A percentile compares a stretch with the other conserved stretches of the same genome.
These are phyloP conservation scores for Colletotrichum cereale DNA, from an alignment of 2,329 filamentous ascomycete genomes.

Conservation along the genomic window DNA sequence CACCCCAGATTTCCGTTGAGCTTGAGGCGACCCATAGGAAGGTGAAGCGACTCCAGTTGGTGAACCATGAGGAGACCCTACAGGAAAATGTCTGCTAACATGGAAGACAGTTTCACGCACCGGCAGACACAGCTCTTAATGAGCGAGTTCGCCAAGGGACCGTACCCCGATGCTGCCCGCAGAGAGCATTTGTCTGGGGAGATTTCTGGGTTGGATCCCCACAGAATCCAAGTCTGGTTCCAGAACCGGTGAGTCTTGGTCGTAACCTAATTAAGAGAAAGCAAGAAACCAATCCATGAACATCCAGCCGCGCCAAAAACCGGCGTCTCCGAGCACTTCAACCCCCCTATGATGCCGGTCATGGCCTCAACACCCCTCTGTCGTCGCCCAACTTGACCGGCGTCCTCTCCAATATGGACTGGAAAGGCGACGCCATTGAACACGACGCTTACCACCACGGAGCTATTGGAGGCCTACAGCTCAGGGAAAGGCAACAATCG, in stretches of 20 bases:
- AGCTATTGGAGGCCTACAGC: constrained; percentile 60
- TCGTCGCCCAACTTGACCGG: constrained; percentile 55
- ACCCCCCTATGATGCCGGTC: constrained; percentile 74
- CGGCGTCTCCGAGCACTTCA: constrained; percentile 77
- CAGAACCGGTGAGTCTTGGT: constrained; percentile 82
- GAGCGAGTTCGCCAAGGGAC: constrained; percentile 96
- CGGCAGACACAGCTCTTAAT: constrained; percentile 97
- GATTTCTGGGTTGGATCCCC: constrained; percentile 90
- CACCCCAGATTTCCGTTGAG: constrained; percentile 67
- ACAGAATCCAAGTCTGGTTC: constrained; percentile 98
- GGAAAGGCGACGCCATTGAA: constrained; percentile 72
- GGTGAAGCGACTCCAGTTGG: constrained; percentile 84
- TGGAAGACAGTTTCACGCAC: constrained; percentile 80
- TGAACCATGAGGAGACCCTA: constrained; percentile 28
- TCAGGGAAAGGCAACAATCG: constrained; percentile 61
- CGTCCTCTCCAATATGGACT: constrained; percentile 70
- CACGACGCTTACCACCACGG: constrained; percentile 66
- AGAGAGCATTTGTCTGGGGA: constrained; percentile 88
- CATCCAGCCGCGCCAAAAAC: constrained; percentile 74
- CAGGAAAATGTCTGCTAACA: constrained; percentile 52
- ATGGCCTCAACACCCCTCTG: constrained; percentile 62
- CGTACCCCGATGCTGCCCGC: constrained; percentile 92
- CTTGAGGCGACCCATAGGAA: constrained; percentile 69
- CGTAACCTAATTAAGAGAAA: constrained; percentile 8
- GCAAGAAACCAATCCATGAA: constrained; percentile 38